These are phyloP conservation scores for Neophaeococcomyces mojaviensis DNA, from an alignment of 2,329 filamentous ascomycete species.

Conservation along the genomic window DNA sequence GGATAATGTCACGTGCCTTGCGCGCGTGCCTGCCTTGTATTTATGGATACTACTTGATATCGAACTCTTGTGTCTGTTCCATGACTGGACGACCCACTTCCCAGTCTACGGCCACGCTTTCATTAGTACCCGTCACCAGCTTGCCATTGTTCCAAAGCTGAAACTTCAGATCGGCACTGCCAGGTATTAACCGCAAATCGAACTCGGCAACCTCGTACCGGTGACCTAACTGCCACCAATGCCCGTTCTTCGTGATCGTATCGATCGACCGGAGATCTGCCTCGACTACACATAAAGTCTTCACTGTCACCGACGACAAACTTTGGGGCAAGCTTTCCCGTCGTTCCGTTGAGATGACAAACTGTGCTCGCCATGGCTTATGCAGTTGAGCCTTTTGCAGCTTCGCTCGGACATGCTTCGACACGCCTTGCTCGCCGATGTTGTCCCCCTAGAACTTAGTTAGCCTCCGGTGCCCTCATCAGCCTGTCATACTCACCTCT, in stretches of 20 bases:
- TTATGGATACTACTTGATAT: not conserved
- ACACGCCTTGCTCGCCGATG: conserved; percentile 14
- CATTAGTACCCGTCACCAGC: conserved; percentile 24
- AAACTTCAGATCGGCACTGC: conserved; percentile 30
- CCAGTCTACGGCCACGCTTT: conserved; percentile 29
- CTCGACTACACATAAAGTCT: conserved; percentile 26
- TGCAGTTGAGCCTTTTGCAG: conserved; percentile 14
- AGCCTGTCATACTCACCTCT: conserved; percentile 10
- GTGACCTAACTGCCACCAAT: conserved; percentile 29
- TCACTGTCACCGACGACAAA: conserved; percentile 22
- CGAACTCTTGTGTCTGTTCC: conserved; percentile 1
- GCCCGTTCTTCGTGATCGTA: conserved; percentile 30
- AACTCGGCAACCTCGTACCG: conserved; percentile 27
- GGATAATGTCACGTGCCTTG: too few species aligned
- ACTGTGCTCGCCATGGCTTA: conserved; percentile 25
- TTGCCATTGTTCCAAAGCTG: conserved; percentile 29
- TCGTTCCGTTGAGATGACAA: conserved; percentile 28
- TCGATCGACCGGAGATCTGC: conserved; percentile 25
- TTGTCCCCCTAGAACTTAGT: conserved; percentile 7
- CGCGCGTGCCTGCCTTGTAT: too few species aligned
- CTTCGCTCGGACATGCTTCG: conserved; percentile 19
- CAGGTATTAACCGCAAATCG: conserved; percentile 28
- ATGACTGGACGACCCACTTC: conserved; percentile 6
- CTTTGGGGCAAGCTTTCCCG: conserved; percentile 22
- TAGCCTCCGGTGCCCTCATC: not conserved